Evolutionary conservation across 805 yeast species (phyloP).

Genomic region (Candida coquimbonensis): DNA sequence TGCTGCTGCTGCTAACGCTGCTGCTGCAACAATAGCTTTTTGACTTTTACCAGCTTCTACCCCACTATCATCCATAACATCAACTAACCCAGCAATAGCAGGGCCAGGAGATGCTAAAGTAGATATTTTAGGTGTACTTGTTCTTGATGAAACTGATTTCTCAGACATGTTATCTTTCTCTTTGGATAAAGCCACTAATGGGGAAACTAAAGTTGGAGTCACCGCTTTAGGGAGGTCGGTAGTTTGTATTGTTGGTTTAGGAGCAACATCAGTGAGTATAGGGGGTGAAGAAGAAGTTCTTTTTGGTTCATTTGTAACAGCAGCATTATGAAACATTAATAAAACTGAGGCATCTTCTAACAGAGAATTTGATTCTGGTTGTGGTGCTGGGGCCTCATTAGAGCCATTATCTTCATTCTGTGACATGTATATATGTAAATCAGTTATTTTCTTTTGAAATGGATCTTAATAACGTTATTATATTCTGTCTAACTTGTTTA

Average conservation of each 20-base stretch:
- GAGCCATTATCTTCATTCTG: background rate
- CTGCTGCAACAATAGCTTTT: constrained; percentile 73
- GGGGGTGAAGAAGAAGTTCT: constrained; percentile 1
- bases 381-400: constrained; percentile 1
- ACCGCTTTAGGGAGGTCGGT: constrained; percentile 12
- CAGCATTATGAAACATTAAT: constrained; percentile 52
- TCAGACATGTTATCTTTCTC: background rate
- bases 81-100: constrained; percentile 33
- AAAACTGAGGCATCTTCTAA: constrained; percentile 57
- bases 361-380: constrained; percentile 17
- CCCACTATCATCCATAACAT: constrained; percentile 14
- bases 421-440: constrained; percentile 1
- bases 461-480: too few relatives aligned
- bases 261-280: background rate
- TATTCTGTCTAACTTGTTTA: too few relatives aligned
- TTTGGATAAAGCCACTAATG: background rate
- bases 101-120: constrained; percentile 39
- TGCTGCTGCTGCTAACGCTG: constrained; percentile 78
- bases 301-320: constrained; percentile 22
- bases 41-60: constrained; percentile 16
- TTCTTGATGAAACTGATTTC: constrained; percentile 1
- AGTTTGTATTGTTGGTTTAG: constrained; percentile 14
- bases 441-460: background rate
- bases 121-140: constrained; percentile 12
- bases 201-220: constrained; percentile 12